phyloP scores from a whole-genome alignment of 2,329 filamentous ascomycete genomes.

The Cladosporium sp. region DNA sequence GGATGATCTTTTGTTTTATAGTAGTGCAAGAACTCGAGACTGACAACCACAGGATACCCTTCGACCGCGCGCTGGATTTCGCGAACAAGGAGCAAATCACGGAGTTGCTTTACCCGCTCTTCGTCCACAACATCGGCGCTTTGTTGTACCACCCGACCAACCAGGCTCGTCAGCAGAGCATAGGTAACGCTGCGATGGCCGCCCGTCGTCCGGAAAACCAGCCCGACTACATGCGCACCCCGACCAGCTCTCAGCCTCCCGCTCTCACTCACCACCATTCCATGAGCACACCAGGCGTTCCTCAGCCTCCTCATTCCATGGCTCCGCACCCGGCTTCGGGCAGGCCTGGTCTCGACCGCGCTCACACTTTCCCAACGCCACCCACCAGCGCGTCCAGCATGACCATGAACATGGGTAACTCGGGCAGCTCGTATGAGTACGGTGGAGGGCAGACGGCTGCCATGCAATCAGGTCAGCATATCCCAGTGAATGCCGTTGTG shows the following conservation, averaged over 20 bases:
- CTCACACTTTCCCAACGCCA: slow-evolving; percentile 89
- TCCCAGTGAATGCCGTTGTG: slow-evolving; percentile 53
- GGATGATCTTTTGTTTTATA: neutral
- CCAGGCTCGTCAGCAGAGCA: slow-evolving; percentile 67
- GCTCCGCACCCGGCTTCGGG: slow-evolving; percentile 51
- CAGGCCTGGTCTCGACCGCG: slow-evolving; percentile 72
- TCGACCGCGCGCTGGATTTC: slow-evolving; percentile 94
- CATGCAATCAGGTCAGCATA: slow-evolving; percentile 58
- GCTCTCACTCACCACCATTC: slow-evolving; percentile 67
- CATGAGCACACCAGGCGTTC: slow-evolving; percentile 56
- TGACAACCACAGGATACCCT: slow-evolving; percentile 70
- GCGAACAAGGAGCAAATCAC: slow-evolving; percentile 99
- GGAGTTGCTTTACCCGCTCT: slow-evolving; percentile 86
- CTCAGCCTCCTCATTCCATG: slow-evolving; percentile 62
- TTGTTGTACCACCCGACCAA: slow-evolving; percentile 92
- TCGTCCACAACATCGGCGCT: slow-evolving; percentile 94
- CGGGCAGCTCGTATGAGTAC: slow-evolving; percentile 76
- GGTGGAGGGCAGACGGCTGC: slow-evolving; percentile 40
- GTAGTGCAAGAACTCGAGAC: neutral
- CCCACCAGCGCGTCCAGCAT: slow-evolving; percentile 88
- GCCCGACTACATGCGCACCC: slow-evolving; percentile 53
- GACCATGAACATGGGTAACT: slow-evolving; percentile 62
- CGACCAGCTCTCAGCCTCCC: slow-evolving; percentile 54
- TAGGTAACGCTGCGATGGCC: slow-evolving; percentile 56
- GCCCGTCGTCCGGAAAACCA: slow-evolving; percentile 58